These are phyloP conservation scores for Neoboletus subvelutipes DNA, from an alignment of 768 basidiomycete genomes.

Conservation along the genomic window DNA sequence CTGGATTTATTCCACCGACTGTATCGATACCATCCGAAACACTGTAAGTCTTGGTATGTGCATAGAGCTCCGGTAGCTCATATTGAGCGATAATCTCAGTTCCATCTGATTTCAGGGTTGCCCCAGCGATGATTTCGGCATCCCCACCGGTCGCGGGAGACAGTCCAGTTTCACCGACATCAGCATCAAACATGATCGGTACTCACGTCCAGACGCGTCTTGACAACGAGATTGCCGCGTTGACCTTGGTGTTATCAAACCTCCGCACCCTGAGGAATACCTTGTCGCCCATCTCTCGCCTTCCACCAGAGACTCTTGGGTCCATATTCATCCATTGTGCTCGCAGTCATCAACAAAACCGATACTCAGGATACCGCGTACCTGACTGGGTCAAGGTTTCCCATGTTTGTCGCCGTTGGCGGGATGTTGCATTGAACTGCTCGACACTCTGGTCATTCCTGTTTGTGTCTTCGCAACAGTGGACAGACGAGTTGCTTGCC, in stretches of 20 bases:
- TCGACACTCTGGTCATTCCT: slow-evolving; percentile 42
- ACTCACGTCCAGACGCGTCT: slow-evolving; percentile 9
- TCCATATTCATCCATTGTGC: slow-evolving; percentile 21
- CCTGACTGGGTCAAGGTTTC: slow-evolving; percentile 27
- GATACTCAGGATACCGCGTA: neutral
- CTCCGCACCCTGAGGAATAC: slow-evolving; percentile 19
- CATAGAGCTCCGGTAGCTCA: neutral
- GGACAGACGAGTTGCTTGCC: slow-evolving; percentile 43
- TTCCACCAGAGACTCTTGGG: slow-evolving; percentile 25
- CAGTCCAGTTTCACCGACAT: neutral
- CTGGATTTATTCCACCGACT: neutral
- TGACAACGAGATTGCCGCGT: slow-evolving; percentile 17
- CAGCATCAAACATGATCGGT: neutral
- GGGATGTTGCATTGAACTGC: slow-evolving; percentile 41
- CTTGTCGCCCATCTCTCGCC: slow-evolving; percentile 17
- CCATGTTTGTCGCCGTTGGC: slow-evolving; percentile 38
- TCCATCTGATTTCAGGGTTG: neutral
- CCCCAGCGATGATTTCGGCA: neutral
- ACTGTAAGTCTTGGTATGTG: slow-evolving; percentile 1
- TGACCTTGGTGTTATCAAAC: slow-evolving; percentile 11
- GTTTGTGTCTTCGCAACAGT: slow-evolving; percentile 33
- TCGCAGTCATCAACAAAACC: neutral
- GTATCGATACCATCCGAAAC: neutral
- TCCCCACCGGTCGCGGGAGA: neutral
- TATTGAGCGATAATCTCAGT: neutral